phyloP scores from a whole-genome alignment of 176 grass and related monocot genomes.

The Hordeum vulgare region DNA sequence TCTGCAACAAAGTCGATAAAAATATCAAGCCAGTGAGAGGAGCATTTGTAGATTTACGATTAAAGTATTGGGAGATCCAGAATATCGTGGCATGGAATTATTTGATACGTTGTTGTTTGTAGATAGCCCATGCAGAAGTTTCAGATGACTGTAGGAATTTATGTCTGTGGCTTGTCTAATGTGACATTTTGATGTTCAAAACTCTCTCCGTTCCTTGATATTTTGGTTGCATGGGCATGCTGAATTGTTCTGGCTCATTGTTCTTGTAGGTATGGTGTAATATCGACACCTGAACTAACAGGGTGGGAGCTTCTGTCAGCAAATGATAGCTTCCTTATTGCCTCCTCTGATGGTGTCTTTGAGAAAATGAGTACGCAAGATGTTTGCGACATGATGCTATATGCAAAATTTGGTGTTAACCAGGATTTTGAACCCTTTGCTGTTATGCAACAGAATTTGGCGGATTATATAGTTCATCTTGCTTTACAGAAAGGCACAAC shows the following conservation, averaged over 20 bases:
- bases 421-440: slow-evolving; percentile 14
- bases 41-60: neutral
- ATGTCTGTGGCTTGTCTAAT: neutral
- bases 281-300: slow-evolving; percentile 83
- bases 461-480: slow-evolving; percentile 54
- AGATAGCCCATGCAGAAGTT: neutral
- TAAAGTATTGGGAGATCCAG: neutral
- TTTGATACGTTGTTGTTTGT: neutral
- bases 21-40: neutral
- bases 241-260: slow-evolving; percentile 20
- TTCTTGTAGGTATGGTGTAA: slow-evolving; percentile 76
- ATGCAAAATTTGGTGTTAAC: slow-evolving; percentile 42
- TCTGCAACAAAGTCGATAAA: neutral
- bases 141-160: neutral
- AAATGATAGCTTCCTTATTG: slow-evolving; percentile 87
- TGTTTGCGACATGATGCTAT: slow-evolving; percentile 71
- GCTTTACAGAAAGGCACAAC: slow-evolving; percentile 83
- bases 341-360: slow-evolving; percentile 78
- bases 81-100: neutral
- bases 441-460: slow-evolving; percentile 52
- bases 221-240: neutral
- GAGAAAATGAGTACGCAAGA: slow-evolving; percentile 91
- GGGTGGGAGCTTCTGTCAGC: slow-evolving; percentile 64
- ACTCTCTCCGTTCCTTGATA: slow-evolving; percentile 10
- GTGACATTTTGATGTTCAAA: neutral